A percentile compares a stretch with the other conserved stretches of the same genome.
phyloP scores from a whole-genome alignment of 257 asterid genomes.

The Datura wrightii region DNA sequence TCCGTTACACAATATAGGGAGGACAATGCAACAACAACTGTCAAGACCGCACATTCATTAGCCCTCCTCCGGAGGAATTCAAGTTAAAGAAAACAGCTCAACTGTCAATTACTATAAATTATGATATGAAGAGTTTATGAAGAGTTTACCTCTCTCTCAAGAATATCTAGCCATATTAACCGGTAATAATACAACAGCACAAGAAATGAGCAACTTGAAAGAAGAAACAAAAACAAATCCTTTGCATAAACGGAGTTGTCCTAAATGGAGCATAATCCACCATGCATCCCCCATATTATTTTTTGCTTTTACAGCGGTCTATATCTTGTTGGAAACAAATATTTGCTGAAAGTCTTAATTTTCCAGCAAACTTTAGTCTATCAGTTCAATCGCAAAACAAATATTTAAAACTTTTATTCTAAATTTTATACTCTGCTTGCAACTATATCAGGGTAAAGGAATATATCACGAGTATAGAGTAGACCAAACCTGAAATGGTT shows the following conservation, averaged over 20 bases:
- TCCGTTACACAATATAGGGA: neutral
- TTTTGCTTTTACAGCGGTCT: neutral
- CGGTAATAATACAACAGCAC: neutral
- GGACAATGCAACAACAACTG: neutral
- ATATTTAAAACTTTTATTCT: too few relatives aligned
- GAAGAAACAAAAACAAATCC: neutral
- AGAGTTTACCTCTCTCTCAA: neutral
- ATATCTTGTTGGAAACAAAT: neutral
- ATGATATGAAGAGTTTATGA: too few relatives aligned
- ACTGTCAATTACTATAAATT: neutral
- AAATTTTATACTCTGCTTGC: too few relatives aligned
- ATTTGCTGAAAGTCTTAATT: neutral
- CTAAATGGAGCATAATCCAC: constrained; percentile 4
- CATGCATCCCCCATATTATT: neutral
- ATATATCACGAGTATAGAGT: too few relatives aligned
- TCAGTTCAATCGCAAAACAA: neutral
- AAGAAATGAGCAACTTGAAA: neutral
- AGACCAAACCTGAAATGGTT: too few relatives aligned
- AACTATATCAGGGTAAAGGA: too few relatives aligned
- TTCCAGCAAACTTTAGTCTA: constrained; percentile 7
- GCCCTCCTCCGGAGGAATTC: too few relatives aligned
- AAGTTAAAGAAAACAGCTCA: neutral
- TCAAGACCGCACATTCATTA: neutral
- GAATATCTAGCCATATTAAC: neutral
- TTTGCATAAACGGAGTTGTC: neutral